phyloP scores from a whole-genome alignment of 2,329 filamentous ascomycete genomes.

The Pseudogymnoascus sp. region DNA sequence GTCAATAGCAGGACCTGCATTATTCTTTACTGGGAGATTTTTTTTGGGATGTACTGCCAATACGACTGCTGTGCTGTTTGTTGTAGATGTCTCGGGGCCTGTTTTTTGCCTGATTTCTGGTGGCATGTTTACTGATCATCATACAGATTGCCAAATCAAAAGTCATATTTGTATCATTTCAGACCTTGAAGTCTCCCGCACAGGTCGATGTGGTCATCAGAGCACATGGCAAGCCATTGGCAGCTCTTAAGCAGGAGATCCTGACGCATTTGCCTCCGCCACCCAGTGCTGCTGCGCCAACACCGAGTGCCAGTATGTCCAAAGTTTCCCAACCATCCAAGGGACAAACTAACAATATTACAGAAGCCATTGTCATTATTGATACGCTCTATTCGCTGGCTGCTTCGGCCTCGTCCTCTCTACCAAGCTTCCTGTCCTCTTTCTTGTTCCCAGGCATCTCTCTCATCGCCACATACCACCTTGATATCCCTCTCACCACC shows the following conservation, averaged over 20 bases:
- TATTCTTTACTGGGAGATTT: neutral
- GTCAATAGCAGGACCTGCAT: neutral
- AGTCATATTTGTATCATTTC: constrained; percentile 70
- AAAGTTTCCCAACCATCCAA: too few species aligned
- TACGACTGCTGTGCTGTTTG: neutral
- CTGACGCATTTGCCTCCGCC: constrained; percentile 34
- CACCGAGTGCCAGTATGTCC: constrained; percentile 32
- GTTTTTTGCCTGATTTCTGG: constrained; percentile 5
- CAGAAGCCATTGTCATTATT: constrained; percentile 68
- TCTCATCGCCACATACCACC: constrained; percentile 73
- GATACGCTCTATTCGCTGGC: constrained; percentile 68
- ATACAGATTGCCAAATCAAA: constrained; percentile 54
- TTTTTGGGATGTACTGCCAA: neutral
- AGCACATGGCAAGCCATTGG: constrained; percentile 50
- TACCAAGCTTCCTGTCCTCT: constrained; percentile 62
- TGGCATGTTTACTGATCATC: neutral
- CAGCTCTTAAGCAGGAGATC: constrained; percentile 53
- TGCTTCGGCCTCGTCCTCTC: constrained; percentile 43
- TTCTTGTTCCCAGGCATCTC: constrained; percentile 61
- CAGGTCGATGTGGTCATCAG: constrained; percentile 61
- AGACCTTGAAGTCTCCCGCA: constrained; percentile 51
- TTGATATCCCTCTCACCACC: constrained; percentile 58
- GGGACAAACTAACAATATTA: neutral
- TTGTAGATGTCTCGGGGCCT: neutral
- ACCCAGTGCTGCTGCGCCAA: constrained; percentile 11